Conservation (phyloP, 257 asterid genomes). For the Nicotiana undulata region DNA sequence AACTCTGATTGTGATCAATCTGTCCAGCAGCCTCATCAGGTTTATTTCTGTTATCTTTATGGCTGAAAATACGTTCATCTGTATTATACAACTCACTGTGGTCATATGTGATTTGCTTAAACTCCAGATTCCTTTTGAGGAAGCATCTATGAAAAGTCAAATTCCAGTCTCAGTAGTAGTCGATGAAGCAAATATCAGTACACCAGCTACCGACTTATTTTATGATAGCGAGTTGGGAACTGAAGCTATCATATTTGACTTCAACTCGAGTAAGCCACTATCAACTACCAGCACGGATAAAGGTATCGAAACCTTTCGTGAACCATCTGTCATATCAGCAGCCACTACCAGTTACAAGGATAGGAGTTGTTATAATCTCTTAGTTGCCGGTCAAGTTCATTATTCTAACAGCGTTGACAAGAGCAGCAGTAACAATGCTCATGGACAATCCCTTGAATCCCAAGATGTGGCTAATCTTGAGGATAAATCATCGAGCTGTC, state of each 20-base stretch:
- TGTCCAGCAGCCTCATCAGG: slow-evolving; percentile 35
- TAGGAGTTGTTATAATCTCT: neutral
- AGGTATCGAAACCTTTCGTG: slow-evolving; percentile 5
- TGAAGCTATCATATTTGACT: slow-evolving; percentile 39
- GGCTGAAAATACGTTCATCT: neutral
- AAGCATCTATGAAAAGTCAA: slow-evolving; percentile 21
- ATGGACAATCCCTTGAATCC: slow-evolving; percentile 7
- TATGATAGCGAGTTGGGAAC: slow-evolving; percentile 36
- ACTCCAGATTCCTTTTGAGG: slow-evolving; percentile 33
- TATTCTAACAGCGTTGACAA: neutral
- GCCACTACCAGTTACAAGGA: neutral
- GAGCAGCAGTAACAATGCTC: slow-evolving; percentile 10
- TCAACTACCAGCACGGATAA: slow-evolving; percentile 7
- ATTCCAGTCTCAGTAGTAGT: slow-evolving; percentile 19
- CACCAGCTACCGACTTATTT: slow-evolving; percentile 14
- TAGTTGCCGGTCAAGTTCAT: neutral
- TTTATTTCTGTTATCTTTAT: slow-evolving; percentile 9
- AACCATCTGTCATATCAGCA: neutral
- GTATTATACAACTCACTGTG: neutral
- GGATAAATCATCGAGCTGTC: slow-evolving; percentile 8
- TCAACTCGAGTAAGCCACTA: slow-evolving; percentile 27
- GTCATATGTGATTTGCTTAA: neutral
- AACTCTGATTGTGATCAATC: slow-evolving; percentile 16
- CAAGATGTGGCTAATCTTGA: slow-evolving; percentile 5
- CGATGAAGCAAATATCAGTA: slow-evolving; percentile 28